Evolutionary conservation across 495 filamentous ascomycete genomes (phyloP).

Genomic region (Trichoderma virens): DNA sequence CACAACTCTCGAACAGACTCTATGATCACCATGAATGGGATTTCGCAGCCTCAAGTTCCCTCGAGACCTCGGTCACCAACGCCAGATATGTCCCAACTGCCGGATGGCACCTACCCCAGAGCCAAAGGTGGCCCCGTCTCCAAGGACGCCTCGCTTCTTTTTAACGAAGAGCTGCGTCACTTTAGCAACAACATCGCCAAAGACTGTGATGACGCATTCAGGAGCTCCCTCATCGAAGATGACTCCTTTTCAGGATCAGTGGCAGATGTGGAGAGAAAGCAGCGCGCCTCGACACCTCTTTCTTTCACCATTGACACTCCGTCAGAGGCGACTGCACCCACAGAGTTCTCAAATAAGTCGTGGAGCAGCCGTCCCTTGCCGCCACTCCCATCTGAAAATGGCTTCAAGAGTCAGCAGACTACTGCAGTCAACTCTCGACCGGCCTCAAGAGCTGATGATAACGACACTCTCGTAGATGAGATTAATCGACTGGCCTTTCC

Average conservation of each 20-base stretch:
- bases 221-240: constrained; percentile 51
- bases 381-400: constrained; percentile 43
- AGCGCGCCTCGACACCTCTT: constrained; percentile 21
- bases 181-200: constrained; percentile 40
- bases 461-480: neutral
- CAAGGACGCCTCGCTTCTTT: constrained; percentile 20
- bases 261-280: constrained; percentile 12
- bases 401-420: neutral
- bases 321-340: constrained; percentile 4
- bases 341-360: constrained; percentile 10
- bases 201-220: constrained; percentile 69
- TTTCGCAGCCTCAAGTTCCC: neutral
- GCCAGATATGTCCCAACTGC: neutral
- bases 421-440: neutral
- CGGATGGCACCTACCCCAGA: constrained; percentile 6
- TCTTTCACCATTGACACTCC: constrained; percentile 12
- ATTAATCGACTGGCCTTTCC: constrained; percentile 7
- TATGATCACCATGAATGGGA: neutral
- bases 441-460: neutral
- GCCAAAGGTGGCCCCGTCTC: constrained; percentile 11
- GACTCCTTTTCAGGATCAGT: constrained; percentile 1
- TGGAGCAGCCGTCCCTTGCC: constrained; percentile 40
- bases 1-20: neutral
- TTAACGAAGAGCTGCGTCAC: constrained; percentile 45
- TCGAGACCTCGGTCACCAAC: constrained; percentile 7